A percentile compares a stretch with the other conserved stretches of the same genome.
Conservation (phyloP, 805 yeast species). For the Isabelozyma rhagii region DNA sequence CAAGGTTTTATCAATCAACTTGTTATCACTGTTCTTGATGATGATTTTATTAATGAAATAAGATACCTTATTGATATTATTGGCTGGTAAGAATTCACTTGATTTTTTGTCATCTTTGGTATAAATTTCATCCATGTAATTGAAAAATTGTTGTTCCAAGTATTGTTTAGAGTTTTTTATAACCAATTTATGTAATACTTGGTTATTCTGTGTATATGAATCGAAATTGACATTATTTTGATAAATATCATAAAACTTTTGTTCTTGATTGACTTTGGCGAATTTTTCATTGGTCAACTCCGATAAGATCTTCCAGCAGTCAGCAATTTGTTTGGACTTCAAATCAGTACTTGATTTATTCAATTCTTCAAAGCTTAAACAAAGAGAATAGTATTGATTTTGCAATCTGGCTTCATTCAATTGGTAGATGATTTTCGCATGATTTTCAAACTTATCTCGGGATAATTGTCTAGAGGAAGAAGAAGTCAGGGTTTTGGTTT, state of each 20-base stretch:
- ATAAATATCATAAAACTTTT: conserved; percentile 22
- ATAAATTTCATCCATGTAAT: conserved; percentile 65
- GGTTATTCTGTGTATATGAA: conserved; percentile 18
- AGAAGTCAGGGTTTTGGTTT: conserved; percentile 6
- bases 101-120: conserved; percentile 47
- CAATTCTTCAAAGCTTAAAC: conserved; percentile 57
- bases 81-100: conserved; percentile 45
- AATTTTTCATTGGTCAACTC: conserved; percentile 40
- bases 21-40: conserved; percentile 22
- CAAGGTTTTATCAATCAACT: conserved; percentile 29
- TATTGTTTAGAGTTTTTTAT: conserved; percentile 54
- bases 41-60: conserved; percentile 47
- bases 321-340: conserved; percentile 68
- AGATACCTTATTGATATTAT: conserved; percentile 67
- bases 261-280: conserved; percentile 32
- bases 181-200: conserved; percentile 43
- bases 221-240: conserved; percentile 6
- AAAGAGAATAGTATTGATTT: conserved; percentile 50
- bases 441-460: conserved; percentile 64
- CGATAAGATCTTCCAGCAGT: conserved; percentile 67
- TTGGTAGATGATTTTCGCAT: conserved; percentile 67
- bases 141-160: conserved; percentile 75
- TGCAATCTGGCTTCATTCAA: conserved; percentile 68
- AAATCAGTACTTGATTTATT: conserved; percentile 57
- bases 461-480: conserved; percentile 30